A percentile compares a stretch with the other conserved stretches of the same genome.
These are phyloP conservation scores for Ophiostoma novo-ulmi DNA, from an alignment of 2,329 filamentous ascomycete genomes.

Conservation along the genomic window DNA sequence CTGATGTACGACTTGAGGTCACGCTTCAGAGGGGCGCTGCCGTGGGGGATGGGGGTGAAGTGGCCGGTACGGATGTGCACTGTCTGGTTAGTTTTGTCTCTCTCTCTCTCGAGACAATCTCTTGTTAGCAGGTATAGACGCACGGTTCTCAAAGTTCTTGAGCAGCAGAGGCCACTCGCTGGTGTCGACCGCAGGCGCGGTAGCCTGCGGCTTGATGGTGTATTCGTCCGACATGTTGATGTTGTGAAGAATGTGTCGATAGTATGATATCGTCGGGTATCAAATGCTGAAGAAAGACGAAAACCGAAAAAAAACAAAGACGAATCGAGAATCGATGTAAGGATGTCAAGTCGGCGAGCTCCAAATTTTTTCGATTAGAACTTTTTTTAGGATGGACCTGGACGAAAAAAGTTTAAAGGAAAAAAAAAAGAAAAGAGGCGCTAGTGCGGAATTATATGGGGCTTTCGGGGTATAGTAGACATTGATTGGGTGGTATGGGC, in stretches of 20 bases:
- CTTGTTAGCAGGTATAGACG: conserved; percentile 35
- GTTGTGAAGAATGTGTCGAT: conserved; percentile 1
- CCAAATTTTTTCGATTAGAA: conserved; percentile 22
- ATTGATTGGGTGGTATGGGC: not conserved
- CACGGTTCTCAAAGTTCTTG: conserved; percentile 93
- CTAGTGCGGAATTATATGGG: conserved; percentile 25
- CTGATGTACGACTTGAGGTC: conserved; percentile 96
- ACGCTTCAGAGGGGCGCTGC: conserved; percentile 84
- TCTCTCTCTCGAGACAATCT: conserved; percentile 20
- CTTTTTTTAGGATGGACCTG: conserved; percentile 15
- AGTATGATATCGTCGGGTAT: not conserved
- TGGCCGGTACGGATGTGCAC: conserved; percentile 91
- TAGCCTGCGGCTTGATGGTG: conserved; percentile 86
- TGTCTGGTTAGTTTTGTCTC: conserved; percentile 35
- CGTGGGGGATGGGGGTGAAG: conserved; percentile 93
- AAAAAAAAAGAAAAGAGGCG: conserved; percentile 25
- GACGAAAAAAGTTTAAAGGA: conserved; percentile 22
- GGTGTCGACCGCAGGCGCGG: conserved; percentile 72
- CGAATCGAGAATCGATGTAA: not conserved
- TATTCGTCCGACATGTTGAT: conserved; percentile 55
- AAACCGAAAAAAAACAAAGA: too few relatives aligned
- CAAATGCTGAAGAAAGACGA: not conserved
- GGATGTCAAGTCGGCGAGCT: conserved; percentile 14
- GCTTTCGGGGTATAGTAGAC: not conserved
- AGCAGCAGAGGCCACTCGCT: conserved; percentile 88